Evolutionary conservation across 495 filamentous ascomycete species (phyloP).

Genomic region (Aspergillus haitiensis): DNA sequence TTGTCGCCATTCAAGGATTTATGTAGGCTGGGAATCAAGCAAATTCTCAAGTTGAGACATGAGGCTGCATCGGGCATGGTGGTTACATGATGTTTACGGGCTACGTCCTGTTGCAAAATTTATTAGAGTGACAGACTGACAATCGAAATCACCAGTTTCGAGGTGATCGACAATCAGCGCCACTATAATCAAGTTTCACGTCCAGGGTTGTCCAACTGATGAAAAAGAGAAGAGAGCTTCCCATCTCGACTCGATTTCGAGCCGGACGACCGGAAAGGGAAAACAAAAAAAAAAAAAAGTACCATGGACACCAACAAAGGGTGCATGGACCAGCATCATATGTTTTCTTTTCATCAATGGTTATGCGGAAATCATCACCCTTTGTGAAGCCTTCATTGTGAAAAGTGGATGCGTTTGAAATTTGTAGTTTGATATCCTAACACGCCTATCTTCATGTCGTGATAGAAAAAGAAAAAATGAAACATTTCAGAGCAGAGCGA

Average conservation of each 20-base stretch:
- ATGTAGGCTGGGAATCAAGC: no score
- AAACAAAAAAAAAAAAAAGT: constrained; percentile 7
- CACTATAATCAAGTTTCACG: no score
- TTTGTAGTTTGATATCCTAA: constrained; percentile 46
- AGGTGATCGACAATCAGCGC: no score
- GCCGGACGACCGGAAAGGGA: constrained; percentile 13
- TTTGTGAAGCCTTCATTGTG: constrained; percentile 52
- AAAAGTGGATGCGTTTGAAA: constrained; percentile 44
- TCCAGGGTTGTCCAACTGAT: neutral
- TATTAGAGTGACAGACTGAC: no score
- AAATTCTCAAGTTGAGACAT: no score
- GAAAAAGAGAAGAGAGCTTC: neutral
- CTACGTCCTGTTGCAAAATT: no score
- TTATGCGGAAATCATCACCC: constrained; percentile 52
- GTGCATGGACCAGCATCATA: constrained; percentile 22
- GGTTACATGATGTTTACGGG: no score
- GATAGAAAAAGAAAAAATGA: constrained; percentile 41
- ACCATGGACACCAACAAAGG: constrained; percentile 1
- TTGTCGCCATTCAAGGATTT: no score
- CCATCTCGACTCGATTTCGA: neutral
- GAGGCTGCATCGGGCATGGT: no score
- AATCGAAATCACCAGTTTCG: no score
- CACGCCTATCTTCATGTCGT: constrained; percentile 49
- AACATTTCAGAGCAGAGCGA: constrained; percentile 30
- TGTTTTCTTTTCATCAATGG: constrained; percentile 47